Evolutionary conservation across 1,139 yeast species (phyloP).

Genomic region (Saccharomycopsis phalli): DNA sequence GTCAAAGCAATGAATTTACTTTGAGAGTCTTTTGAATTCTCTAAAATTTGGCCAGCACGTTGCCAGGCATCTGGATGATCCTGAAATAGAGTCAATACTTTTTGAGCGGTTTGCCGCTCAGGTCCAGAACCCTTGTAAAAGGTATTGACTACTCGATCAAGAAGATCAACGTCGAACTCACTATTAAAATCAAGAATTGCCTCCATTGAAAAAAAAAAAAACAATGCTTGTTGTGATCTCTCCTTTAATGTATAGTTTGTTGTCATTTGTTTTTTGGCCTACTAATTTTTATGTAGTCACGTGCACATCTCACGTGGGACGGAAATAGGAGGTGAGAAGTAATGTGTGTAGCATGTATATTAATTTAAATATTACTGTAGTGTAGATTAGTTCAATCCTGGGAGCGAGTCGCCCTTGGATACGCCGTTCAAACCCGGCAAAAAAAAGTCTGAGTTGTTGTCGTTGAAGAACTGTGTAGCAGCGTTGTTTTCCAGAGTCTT

Average conservation of each 20-base stretch:
- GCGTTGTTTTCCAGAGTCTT: no score
- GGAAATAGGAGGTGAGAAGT: no score
- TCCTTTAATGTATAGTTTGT: no score
- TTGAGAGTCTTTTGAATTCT: slow-evolving; percentile 70
- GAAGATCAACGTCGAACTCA: slow-evolving; percentile 68
- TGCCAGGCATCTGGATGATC: slow-evolving; percentile 97
- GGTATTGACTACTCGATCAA: slow-evolving; percentile 83
- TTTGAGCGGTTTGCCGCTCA: slow-evolving; percentile 78
- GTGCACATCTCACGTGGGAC: no score
- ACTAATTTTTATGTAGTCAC: no score
- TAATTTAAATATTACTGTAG: no score
- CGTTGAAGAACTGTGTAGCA: no score
- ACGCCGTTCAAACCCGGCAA: slow-evolving; percentile 1
- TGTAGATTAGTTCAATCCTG: not conserved
- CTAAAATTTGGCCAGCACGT: slow-evolving; percentile 81
- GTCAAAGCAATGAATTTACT: slow-evolving; percentile 88
- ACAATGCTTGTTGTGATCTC: no score
- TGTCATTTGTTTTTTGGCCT: no score
- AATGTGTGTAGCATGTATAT: no score
- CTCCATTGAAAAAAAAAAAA: no score
- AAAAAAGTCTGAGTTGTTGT: not conserved
- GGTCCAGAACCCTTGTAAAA: slow-evolving; percentile 78
- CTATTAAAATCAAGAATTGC: slow-evolving; percentile 76
- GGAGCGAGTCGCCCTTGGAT: not conserved
- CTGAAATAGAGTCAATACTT: slow-evolving; percentile 77